Evolutionary conservation across 176 grass and related monocot genomes (phyloP).

Genomic region (Cenchrus purpureus): DNA sequence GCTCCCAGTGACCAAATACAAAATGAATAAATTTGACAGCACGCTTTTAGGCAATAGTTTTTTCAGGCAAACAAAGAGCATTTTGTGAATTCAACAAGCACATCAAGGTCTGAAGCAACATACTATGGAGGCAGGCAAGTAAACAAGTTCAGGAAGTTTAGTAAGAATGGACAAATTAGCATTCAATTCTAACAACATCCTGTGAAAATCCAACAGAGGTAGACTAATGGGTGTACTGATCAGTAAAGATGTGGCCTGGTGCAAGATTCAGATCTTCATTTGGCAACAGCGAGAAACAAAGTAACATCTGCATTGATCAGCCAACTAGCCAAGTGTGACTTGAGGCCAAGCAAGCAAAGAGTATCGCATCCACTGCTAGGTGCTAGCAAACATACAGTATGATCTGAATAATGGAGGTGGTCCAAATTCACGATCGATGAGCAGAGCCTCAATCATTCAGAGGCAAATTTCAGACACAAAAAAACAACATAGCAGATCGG

Average conservation of each 20-base stretch:
- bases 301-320: slow-evolving; percentile 37
- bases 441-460: neutral
- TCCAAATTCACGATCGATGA: neutral
- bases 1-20: no score
- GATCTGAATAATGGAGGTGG: slow-evolving; percentile 5
- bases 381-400: neutral
- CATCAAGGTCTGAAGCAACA: no score
- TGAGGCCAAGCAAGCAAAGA: neutral
- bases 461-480: neutral
- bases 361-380: neutral
- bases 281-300: neutral
- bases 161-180: no score
- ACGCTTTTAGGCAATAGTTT: no score
- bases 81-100: no score
- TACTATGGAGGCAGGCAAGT: no score
- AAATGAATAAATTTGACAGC: no score
- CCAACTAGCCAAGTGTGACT: neutral
- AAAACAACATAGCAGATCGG: slow-evolving; percentile 18
- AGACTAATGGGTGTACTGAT: slow-evolving; percentile 24
- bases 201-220: neutral
- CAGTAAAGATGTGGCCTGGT: neutral
- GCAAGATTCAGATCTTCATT: slow-evolving; percentile 15
- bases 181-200: no score
- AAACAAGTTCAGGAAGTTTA: no score
- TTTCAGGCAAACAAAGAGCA: no score